Evolutionary conservation across 139 green algal genomes (phyloP).

Genomic region (Diplosphaera chodatii): DNA sequence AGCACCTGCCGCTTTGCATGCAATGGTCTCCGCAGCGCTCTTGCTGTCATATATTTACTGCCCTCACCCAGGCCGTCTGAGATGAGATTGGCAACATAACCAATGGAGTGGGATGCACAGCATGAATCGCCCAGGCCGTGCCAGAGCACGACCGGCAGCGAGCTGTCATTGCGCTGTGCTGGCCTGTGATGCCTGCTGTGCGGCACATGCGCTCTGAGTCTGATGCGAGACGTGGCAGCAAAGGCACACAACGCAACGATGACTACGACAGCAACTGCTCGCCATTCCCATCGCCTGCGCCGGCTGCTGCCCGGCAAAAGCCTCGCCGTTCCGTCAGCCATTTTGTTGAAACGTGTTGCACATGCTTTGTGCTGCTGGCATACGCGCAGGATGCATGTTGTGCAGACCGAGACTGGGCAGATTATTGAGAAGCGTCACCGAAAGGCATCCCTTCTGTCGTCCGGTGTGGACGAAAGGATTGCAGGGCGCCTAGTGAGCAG

Average conservation of each 20-base stretch:
- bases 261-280: not conserved
- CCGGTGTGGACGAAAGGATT: too few species aligned
- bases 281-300: not conserved
- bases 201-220: not conserved
- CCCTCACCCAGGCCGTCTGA: not conserved
- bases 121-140: slow-evolving; percentile 77
- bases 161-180: not conserved
- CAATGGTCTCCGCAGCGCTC: too few species aligned
- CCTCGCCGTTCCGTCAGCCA: not conserved
- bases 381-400: not conserved
- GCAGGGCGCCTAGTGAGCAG: too few species aligned
- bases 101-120: slow-evolving; percentile 42
- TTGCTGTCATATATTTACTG: too few species aligned
- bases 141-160: slow-evolving; percentile 55
- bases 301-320: not conserved
- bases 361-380: too few species aligned
- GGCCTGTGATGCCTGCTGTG: not conserved
- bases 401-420: too few species aligned
- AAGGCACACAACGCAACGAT: not conserved
- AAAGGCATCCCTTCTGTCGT: too few species aligned
- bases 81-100: slow-evolving; percentile 45
- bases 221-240: not conserved
- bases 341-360: not conserved
- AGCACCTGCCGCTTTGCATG: too few species aligned
- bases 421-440: too few species aligned